phyloP scores from a whole-genome alignment of 495 filamentous ascomycete genomes.

The Xylaria sp. region DNA sequence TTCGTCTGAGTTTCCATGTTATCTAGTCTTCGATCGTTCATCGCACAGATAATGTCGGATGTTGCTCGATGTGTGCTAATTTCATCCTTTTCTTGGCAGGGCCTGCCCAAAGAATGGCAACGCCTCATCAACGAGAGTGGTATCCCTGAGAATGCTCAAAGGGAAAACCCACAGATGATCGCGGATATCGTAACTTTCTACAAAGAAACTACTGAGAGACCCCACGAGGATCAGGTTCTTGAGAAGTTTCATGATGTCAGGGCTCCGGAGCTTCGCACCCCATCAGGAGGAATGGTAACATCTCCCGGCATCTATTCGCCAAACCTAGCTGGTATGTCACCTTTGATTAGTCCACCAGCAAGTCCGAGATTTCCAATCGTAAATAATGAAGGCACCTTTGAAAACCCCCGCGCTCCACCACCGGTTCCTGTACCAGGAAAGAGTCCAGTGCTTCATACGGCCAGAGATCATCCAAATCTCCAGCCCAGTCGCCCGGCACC shows the following conservation, averaged over 20 bases:
- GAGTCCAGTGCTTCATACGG: constrained; percentile 49
- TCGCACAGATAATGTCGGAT: constrained; percentile 30
- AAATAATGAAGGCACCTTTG: constrained; percentile 92
- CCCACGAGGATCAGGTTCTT: constrained; percentile 84
- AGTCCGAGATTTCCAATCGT: constrained; percentile 89
- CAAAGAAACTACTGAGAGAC: constrained; percentile 85
- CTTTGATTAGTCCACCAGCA: constrained; percentile 80
- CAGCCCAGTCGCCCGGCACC: constrained; percentile 72
- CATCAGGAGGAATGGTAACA: constrained; percentile 49
- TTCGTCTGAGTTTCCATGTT: constrained; percentile 54
- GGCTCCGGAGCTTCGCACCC: constrained; percentile 61
- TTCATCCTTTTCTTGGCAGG: constrained; percentile 56
- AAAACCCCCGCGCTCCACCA: constrained; percentile 92
- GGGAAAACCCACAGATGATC: constrained; percentile 92
- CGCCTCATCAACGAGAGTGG: constrained; percentile 92
- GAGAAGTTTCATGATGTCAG: constrained; percentile 93
- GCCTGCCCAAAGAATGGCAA: constrained; percentile 98
- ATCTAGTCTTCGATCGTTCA: background rate
- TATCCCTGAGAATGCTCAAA: constrained; percentile 93
- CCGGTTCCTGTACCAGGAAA: constrained; percentile 74
- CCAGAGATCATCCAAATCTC: constrained; percentile 60
- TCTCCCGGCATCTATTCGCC: constrained; percentile 56
- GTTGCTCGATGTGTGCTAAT: constrained; percentile 37
- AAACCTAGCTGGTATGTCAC: constrained; percentile 61
- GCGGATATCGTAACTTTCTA: constrained; percentile 96